A percentile compares a stretch with the other conserved stretches of the same genome.
phyloP scores from a whole-genome alignment of 495 filamentous ascomycete genomes.

The Aspergillus indologenus region DNA sequence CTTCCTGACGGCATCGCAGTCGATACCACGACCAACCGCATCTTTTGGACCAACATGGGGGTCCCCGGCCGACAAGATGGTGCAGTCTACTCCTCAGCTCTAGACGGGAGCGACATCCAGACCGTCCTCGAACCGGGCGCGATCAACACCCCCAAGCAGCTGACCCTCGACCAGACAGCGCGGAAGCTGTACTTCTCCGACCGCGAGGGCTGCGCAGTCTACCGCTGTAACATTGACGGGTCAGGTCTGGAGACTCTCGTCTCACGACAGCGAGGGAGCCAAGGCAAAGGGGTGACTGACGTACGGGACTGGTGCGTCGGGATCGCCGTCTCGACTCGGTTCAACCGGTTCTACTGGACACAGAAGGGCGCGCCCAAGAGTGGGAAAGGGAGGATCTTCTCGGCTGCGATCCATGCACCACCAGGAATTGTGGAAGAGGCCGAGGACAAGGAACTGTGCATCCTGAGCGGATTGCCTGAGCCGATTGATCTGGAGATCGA shows the following conservation, averaged over 20 bases:
- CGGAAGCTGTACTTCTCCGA: constrained; percentile 50
- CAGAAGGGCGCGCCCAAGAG: constrained; percentile 53
- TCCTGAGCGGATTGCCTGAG: constrained; percentile 44
- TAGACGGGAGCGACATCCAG: constrained; percentile 36
- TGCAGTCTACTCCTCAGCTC: constrained; percentile 35
- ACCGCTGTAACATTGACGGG: constrained; percentile 46
- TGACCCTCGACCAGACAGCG: constrained; percentile 30
- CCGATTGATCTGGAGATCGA: constrained; percentile 52
- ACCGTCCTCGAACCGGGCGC: constrained; percentile 32
- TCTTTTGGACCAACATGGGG: constrained; percentile 56
- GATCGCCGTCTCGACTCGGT: constrained; percentile 23
- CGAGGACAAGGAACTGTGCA: constrained; percentile 36
- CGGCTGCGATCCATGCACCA: constrained; percentile 37
- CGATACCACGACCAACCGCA: constrained; percentile 25
- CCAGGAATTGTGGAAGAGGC: constrained; percentile 14
- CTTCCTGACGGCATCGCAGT: constrained; percentile 48
- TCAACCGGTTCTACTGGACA: constrained; percentile 53
- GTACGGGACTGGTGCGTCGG: constrained; percentile 33
- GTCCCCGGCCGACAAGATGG: constrained; percentile 39
- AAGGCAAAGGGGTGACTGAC: constrained; percentile 22
- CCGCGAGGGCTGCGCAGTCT: constrained; percentile 50
- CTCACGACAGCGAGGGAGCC: constrained; percentile 28
- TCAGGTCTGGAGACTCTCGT: constrained; percentile 39
- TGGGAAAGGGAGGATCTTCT: constrained; percentile 47
- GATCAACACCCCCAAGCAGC: constrained; percentile 53